These are phyloP conservation scores for Termitomyces sp. DNA, from an alignment of 1,284 basidiomycete genomes.

Conservation along the genomic window DNA sequence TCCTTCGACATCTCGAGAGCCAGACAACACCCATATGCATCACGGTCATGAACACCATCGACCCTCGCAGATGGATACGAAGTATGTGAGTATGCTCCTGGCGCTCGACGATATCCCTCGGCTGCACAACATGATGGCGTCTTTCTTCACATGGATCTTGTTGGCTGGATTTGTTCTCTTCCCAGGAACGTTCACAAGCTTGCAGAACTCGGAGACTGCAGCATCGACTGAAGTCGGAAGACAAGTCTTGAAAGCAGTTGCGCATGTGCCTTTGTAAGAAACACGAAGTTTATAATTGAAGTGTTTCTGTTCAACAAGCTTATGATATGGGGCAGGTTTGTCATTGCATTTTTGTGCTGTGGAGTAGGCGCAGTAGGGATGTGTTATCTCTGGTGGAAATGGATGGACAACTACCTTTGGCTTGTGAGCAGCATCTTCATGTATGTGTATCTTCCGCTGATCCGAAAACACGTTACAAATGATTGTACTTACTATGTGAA, in stretches of 20 bases:
- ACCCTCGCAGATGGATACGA: conserved; percentile 25
- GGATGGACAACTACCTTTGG: conserved; percentile 60
- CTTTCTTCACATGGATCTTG: conserved; percentile 55
- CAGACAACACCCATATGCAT: background rate
- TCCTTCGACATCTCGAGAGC: background rate
- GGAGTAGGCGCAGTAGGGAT: conserved; percentile 46
- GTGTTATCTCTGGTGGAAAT: conserved; percentile 54
- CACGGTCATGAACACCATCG: background rate
- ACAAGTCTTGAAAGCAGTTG: conserved; percentile 29
- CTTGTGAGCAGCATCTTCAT: conserved; percentile 50
- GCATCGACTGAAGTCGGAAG: conserved; percentile 24
- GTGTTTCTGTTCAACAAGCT: conserved; percentile 1
- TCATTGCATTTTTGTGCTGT: conserved; percentile 50
- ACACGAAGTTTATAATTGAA: background rate
- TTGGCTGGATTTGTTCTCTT: conserved; percentile 56
- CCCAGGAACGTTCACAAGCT: conserved; percentile 51
- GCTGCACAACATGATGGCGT: conserved; percentile 39
- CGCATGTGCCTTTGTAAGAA: conserved; percentile 40
- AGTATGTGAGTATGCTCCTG: conserved; percentile 46
- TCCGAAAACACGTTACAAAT: background rate
- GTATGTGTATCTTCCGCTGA: conserved; percentile 29
- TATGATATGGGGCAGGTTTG: conserved; percentile 30
- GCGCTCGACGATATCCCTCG: conserved; percentile 41
- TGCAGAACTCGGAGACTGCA: conserved; percentile 27
- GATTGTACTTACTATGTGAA: background rate